Percentiles rank a stretch among this genome's conserved stretches.
Conservation (phyloP, 805 yeast genomes). For the Saccharomyces eubayanus region DNA sequence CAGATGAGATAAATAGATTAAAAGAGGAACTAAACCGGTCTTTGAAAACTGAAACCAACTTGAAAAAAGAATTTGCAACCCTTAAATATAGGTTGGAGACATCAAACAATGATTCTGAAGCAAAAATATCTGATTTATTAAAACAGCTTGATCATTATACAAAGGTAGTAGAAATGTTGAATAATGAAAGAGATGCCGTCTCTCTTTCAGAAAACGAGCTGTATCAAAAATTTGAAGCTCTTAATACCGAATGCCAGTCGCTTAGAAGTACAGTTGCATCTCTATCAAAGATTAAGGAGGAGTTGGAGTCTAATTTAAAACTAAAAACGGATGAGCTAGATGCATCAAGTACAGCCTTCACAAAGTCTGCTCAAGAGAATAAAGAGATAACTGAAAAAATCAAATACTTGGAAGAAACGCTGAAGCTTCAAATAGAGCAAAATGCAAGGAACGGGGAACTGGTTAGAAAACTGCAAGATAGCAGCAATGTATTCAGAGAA, state of each 20-base stretch:
- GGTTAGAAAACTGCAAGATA: constrained; percentile 30
- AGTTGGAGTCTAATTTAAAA: not conserved
- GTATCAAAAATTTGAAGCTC: constrained; percentile 36
- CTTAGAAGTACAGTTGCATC: constrained; percentile 11
- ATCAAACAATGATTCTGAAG: constrained; percentile 33
- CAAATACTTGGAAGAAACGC: constrained; percentile 23
- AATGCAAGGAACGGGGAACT: constrained; percentile 29
- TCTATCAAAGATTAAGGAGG: not conserved
- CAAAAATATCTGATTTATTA: constrained; percentile 33
- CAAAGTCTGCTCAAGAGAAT: constrained; percentile 15
- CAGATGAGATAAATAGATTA: constrained; percentile 45
- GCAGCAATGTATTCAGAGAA: constrained; percentile 26
- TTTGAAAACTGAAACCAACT: constrained; percentile 55
- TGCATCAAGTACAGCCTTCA: constrained; percentile 20
- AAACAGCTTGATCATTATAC: constrained; percentile 39
- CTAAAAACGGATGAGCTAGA: constrained; percentile 9
- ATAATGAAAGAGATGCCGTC: constrained; percentile 38
- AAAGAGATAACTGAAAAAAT: constrained; percentile 17
- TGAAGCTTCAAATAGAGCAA: constrained; percentile 27
- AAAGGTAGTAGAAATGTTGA: constrained; percentile 34
- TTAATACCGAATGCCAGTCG: constrained; percentile 36
- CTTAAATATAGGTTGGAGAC: constrained; percentile 53
- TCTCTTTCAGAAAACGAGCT: constrained; percentile 39
- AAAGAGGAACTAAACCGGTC: constrained; percentile 46
- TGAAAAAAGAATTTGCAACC: constrained; percentile 57